Conservation (phyloP, 495 filamentous ascomycete species). For the Hyaloscypha finlandica region DNA sequence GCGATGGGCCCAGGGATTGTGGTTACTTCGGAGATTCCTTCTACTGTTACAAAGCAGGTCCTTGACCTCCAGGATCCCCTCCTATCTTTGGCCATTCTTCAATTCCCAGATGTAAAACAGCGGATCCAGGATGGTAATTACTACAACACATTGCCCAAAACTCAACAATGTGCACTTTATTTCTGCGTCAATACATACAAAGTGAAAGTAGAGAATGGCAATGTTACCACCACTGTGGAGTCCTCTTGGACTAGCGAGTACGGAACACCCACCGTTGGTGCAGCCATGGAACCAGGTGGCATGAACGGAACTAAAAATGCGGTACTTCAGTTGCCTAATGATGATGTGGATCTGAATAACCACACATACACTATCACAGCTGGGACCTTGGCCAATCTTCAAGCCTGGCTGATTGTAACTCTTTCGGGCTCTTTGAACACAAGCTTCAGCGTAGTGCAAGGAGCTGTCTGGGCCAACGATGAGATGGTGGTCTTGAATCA, state of each 20-base stretch:
- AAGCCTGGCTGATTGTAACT: constrained; percentile 3
- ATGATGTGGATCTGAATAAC: background rate
- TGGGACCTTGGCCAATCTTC: background rate
- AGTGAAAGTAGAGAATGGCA: background rate
- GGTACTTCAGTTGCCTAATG: background rate
- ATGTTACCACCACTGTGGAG: background rate
- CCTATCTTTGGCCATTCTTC: background rate
- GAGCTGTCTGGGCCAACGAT: background rate
- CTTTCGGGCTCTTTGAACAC: constrained; percentile 4
- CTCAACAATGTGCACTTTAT: background rate
- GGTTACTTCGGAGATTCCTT: background rate
- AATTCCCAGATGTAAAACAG: constrained; percentile 1
- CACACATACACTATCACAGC: constrained; percentile 2
- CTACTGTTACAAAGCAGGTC: background rate
- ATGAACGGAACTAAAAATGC: constrained; percentile 2
- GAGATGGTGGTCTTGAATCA: background rate
- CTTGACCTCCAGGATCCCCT: constrained; percentile 1
- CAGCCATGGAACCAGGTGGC: background rate
- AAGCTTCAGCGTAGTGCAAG: constrained; percentile 1
- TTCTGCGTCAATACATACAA: constrained; percentile 9
- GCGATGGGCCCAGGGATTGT: constrained; percentile 4
- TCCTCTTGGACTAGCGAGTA: background rate
- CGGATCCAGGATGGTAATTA: background rate
- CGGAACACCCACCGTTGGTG: constrained; percentile 6
- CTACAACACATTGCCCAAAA: background rate